Percentiles rank a stretch among this genome's conserved stretches.
Conservation (phyloP, 768 basidiomycete species). For the Calvatia gigantea region DNA sequence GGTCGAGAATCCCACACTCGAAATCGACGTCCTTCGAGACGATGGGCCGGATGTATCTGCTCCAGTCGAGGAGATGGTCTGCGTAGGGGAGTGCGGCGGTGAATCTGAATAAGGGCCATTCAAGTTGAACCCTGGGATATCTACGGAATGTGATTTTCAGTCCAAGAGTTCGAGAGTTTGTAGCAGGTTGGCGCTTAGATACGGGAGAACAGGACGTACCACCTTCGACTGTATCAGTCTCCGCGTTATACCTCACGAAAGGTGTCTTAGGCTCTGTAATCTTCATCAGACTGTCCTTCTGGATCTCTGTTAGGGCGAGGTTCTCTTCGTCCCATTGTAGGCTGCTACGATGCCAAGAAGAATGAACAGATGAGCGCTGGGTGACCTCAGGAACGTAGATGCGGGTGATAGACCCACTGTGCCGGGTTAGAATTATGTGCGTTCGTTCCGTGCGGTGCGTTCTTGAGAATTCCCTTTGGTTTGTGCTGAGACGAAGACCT, state of each 20-base stretch:
- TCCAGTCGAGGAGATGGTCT: conserved; percentile 53
- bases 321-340: conserved; percentile 97
- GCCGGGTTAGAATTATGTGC: conserved; percentile 22
- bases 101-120: conserved; percentile 33
- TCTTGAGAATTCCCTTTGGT: conserved; percentile 90
- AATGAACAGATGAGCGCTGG: not conserved
- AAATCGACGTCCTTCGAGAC: conserved; percentile 72
- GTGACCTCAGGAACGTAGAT: too few species aligned
- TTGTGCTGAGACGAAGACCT: conserved; percentile 67
- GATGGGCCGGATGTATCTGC: conserved; percentile 64
- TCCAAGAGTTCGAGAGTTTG: not conserved
- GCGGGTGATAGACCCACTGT: conserved; percentile 42
- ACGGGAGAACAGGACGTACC: conserved; percentile 42
- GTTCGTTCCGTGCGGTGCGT: conserved; percentile 50
- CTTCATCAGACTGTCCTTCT: conserved; percentile 97
- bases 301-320: conserved; percentile 85
- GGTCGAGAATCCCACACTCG: conserved; percentile 37
- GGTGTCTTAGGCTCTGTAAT: conserved; percentile 98
- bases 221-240: conserved; percentile 80
- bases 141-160: too few species aligned
- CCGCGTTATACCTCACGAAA: conserved; percentile 87
- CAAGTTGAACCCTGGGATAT: conserved; percentile 81
- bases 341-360: conserved; percentile 37
- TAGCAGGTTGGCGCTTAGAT: not conserved
- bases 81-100: conserved; percentile 26